These are phyloP conservation scores for Lasiosphaeriaceae sp. DNA, from an alignment of 495 filamentous ascomycete species.

Conservation along the genomic window DNA sequence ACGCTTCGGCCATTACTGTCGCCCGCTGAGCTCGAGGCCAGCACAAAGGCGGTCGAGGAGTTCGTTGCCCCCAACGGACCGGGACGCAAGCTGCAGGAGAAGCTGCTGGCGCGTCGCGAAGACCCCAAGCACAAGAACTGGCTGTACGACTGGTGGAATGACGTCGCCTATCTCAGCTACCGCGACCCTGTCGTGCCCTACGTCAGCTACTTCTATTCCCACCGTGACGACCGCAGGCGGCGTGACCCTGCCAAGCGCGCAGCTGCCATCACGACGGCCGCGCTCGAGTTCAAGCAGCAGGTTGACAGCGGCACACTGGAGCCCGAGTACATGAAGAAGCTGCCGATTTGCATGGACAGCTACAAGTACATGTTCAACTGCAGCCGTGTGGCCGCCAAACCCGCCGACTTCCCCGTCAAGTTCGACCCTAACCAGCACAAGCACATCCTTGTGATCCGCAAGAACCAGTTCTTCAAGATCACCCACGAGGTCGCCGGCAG, in stretches of 20 bases:
- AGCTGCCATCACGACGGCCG: conserved; percentile 79
- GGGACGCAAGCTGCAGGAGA: conserved; percentile 83
- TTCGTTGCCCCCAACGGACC: conserved; percentile 79
- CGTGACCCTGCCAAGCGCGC: conserved; percentile 89
- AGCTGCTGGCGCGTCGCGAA: conserved; percentile 74
- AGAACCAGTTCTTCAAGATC: conserved; percentile 96
- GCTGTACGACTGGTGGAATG: conserved; percentile 97
- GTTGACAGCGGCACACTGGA: conserved; percentile 82
- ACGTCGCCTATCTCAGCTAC: conserved; percentile 84
- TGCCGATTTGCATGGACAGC: conserved; percentile 93
- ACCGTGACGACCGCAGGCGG: conserved; percentile 85
- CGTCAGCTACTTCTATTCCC: conserved; percentile 99
- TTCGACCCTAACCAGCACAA: conserved; percentile 69
- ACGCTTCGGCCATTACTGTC: conserved; percentile 80
- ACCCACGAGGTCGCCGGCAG: conserved; percentile 69
- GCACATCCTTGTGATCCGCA: conserved; percentile 84
- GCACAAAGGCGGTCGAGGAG: conserved; percentile 75
- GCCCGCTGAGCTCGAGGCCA: conserved; percentile 65
- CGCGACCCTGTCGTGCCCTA: conserved; percentile 97
- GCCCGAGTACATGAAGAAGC: conserved; percentile 96
- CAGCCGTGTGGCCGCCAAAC: conserved; percentile 79
- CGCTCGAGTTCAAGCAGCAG: conserved; percentile 88
- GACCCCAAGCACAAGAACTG: conserved; percentile 88
- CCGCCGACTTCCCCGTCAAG: conserved; percentile 79
- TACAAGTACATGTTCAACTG: conserved; percentile 99